A percentile compares a stretch with the other conserved stretches of the same genome.
Evolutionary conservation across 2,329 filamentous ascomycete species (phyloP).

Genomic region (Fusarium beomiforme): DNA sequence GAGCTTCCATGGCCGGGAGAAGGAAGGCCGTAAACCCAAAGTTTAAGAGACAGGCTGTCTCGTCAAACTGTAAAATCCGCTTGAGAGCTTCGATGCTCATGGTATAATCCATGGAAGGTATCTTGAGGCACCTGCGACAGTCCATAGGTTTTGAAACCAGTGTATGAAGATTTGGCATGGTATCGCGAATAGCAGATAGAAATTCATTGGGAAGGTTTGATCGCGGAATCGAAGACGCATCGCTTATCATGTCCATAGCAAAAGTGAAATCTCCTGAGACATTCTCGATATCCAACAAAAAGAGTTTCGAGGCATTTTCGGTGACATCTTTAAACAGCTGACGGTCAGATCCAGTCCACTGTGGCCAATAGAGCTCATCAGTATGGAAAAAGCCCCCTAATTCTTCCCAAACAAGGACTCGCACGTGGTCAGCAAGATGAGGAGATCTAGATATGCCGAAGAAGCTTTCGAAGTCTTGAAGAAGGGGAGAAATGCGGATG

Average conservation of each 20-base stretch:
- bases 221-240: too few species aligned
- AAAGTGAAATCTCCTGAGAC: neutral
- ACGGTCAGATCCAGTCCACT: neutral
- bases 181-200: neutral
- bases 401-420: conserved; percentile 14
- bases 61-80: neutral
- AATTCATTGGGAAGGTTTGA: neutral
- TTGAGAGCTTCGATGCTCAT: neutral
- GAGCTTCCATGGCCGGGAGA: neutral
- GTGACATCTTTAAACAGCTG: neutral
- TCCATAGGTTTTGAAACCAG: conserved; percentile 14
- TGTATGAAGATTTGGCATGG: neutral
- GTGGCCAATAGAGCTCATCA: too few species aligned
- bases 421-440: neutral
- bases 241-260: neutral
- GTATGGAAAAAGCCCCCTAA: neutral
- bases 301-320: neutral
- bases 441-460: neutral
- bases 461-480: neutral
- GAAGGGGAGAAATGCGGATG: neutral
- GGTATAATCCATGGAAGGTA: neutral
- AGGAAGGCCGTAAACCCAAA: neutral
- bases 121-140: neutral
- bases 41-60: neutral
- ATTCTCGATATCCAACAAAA: neutral